Percentiles rank a stretch among this genome's conserved stretches.
Conservation (phyloP, 2,329 filamentous ascomycete genomes). For the Daldinia sp. region DNA sequence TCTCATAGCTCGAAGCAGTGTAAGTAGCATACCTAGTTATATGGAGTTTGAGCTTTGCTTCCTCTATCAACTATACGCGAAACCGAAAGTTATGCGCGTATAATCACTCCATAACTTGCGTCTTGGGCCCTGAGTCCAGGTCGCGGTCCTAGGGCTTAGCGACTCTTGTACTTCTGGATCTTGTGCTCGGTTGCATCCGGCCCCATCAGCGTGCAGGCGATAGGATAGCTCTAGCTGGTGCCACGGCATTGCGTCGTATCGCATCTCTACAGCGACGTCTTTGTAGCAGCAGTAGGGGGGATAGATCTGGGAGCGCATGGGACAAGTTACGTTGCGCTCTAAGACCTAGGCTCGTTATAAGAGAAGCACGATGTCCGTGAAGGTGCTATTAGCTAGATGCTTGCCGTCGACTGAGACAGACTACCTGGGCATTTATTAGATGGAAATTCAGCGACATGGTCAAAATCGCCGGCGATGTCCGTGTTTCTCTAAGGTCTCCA, state of each 20-base stretch:
- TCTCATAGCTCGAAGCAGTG: background rate
- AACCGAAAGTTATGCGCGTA: background rate
- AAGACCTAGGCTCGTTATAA: background rate
- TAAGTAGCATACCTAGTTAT: background rate
- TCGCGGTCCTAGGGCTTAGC: constrained; percentile 3
- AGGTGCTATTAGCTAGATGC: background rate
- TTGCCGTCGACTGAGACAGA: too few species aligned
- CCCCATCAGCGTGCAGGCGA: constrained; percentile 13
- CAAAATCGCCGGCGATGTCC: constrained; percentile 11
- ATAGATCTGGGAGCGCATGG: constrained; percentile 4
- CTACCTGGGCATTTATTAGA: too few species aligned
- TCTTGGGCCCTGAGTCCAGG: constrained; percentile 24
- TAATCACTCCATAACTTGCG: constrained; percentile 13
- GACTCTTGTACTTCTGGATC: background rate
- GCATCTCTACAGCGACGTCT: constrained; percentile 16
- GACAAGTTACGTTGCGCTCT: background rate
- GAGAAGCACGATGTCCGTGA: background rate
- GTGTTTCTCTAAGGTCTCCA: background rate
- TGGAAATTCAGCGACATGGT: background rate
- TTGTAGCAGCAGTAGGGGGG: background rate
- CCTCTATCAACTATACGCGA: background rate
- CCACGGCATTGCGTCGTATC: constrained; percentile 16
- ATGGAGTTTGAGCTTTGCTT: background rate
- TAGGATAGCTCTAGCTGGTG: constrained; percentile 1
- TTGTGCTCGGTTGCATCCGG: constrained; percentile 24